Evolutionary conservation across 225 moss, liverwort and hornwort genomes (phyloP).

Genomic region (Sphagnum tenellum): DNA sequence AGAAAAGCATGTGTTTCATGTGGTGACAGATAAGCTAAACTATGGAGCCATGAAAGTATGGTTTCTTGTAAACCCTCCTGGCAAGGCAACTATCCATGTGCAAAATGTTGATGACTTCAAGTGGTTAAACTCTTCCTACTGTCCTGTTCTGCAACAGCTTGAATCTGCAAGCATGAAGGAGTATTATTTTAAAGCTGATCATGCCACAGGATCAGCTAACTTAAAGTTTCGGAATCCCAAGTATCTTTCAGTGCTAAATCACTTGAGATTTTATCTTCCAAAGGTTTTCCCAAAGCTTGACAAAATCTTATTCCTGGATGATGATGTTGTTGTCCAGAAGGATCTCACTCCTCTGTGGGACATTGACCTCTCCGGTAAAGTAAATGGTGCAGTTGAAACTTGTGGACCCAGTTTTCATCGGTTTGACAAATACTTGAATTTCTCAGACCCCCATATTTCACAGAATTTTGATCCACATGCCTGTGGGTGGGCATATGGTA

Average conservation of each 20-base stretch:
- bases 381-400: constrained; percentile 86
- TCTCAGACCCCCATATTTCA: constrained; percentile 57
- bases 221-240: constrained; percentile 86
- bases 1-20: constrained; percentile 69
- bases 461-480: constrained; percentile 57
- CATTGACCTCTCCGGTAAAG: constrained; percentile 59
- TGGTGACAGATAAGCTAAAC: constrained; percentile 78
- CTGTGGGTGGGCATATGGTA: constrained; percentile 87
- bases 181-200: constrained; percentile 59
- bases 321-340: constrained; percentile 63
- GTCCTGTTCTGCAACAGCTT: constrained; percentile 72
- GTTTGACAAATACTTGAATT: constrained; percentile 76
- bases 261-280: constrained; percentile 75
- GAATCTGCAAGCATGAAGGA: constrained; percentile 65
- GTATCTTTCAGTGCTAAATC: constrained; percentile 84
- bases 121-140: constrained; percentile 78
- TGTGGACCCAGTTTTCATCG: constrained; percentile 74
- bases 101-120: constrained; percentile 71
- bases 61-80: constrained; percentile 57
- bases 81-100: constrained; percentile 50
- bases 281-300: constrained; percentile 68
- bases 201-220: constrained; percentile 45
- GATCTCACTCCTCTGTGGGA: constrained; percentile 73
- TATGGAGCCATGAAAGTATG: constrained; percentile 74
- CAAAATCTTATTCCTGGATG: constrained; percentile 76